Evolutionary conservation across 2,329 filamentous ascomycete species (phyloP).

Genomic region (Calonectria ilicicola): DNA sequence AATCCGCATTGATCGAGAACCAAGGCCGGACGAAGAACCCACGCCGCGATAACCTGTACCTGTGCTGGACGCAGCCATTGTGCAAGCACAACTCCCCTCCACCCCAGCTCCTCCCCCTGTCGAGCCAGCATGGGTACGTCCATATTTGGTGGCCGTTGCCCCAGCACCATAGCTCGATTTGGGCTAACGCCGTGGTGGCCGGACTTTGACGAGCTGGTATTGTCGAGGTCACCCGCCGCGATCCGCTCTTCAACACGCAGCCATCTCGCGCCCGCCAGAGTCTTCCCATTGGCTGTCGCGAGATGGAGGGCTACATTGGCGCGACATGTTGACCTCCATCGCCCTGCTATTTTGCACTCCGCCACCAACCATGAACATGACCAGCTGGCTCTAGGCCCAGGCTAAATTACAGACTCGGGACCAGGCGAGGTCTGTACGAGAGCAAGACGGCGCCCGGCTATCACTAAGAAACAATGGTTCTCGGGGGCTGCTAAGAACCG

Average conservation of each 20-base stretch:
- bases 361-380: slow-evolving; percentile 26
- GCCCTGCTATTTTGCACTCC: slow-evolving; percentile 22
- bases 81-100: neutral
- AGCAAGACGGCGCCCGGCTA: neutral
- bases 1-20: neutral
- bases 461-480: neutral
- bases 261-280: neutral
- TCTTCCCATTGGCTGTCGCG: slow-evolving; percentile 8
- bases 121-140: neutral
- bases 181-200: slow-evolving; percentile 17
- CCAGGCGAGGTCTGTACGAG: slow-evolving; percentile 8
- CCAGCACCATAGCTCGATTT: slow-evolving; percentile 21
- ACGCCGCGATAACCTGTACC: slow-evolving; percentile 15
- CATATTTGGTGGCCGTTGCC: slow-evolving; percentile 26
- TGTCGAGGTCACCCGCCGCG: slow-evolving; percentile 4
- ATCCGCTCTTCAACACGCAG: neutral
- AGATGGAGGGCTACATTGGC: neutral
- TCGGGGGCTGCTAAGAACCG: neutral
- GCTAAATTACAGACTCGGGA: slow-evolving; percentile 9
- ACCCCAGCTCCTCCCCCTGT: neutral
- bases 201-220: slow-evolving; percentile 10
- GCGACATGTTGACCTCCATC: slow-evolving; percentile 2
- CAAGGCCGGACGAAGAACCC: neutral
- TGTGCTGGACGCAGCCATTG: neutral
- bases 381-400: slow-evolving; percentile 14